Evolutionary conservation across 495 filamentous ascomycete species (phyloP).

Genomic region (Neurospora sp.): DNA sequence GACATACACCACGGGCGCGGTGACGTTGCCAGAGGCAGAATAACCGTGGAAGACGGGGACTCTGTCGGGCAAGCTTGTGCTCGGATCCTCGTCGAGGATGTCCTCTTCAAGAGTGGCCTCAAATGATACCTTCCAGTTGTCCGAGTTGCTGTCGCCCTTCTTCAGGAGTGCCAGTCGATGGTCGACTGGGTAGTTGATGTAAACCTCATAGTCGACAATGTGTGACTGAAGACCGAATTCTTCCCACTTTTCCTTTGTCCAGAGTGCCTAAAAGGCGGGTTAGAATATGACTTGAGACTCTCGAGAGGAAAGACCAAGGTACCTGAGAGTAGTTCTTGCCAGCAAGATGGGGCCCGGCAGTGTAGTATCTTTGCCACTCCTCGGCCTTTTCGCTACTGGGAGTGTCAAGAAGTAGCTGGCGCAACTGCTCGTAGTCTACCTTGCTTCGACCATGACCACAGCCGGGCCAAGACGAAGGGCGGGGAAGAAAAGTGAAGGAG

Average conservation of each 20-base stretch:
- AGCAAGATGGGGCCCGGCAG: constrained; percentile 74
- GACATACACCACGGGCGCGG: constrained; percentile 65
- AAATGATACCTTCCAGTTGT: constrained; percentile 53
- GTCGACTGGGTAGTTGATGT: constrained; percentile 79
- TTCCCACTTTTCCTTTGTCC: constrained; percentile 79
- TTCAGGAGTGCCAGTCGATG: constrained; percentile 72
- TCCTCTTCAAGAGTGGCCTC: constrained; percentile 81
- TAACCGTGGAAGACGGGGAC: constrained; percentile 96
- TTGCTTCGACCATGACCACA: constrained; percentile 22
- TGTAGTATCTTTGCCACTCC: constrained; percentile 90
- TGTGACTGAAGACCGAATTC: constrained; percentile 67
- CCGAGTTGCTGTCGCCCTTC: constrained; percentile 20
- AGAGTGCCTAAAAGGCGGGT: constrained; percentile 52
- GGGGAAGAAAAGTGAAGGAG: constrained; percentile 35
- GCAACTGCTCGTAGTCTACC: constrained; percentile 55
- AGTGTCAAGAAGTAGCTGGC: constrained; percentile 58
- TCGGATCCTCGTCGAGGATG: constrained; percentile 73
- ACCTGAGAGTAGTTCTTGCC: constrained; percentile 70
- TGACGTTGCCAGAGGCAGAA: constrained; percentile 84
- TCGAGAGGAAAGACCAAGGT: background rate
- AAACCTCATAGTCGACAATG: constrained; percentile 78
- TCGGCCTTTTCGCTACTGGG: constrained; percentile 57
- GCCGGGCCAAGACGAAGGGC: constrained; percentile 32
- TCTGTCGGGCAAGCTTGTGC: constrained; percentile 57
- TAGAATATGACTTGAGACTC: background rate